These are phyloP conservation scores for Phaffomyces antillensis DNA, from an alignment of 805 yeast species.

Conservation along the genomic window DNA sequence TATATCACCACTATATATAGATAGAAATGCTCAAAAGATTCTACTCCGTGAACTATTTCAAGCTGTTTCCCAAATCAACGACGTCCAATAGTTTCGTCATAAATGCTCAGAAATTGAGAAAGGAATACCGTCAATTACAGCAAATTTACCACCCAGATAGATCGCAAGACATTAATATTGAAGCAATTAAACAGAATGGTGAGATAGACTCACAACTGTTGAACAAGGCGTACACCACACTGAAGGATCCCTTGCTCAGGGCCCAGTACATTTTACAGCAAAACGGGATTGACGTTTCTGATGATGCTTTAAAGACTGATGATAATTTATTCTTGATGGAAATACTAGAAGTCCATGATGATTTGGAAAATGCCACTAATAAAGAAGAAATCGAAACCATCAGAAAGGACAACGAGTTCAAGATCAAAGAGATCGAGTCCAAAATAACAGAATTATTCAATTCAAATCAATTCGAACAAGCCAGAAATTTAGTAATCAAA, in stretches of 20 bases:
- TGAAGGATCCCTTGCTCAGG: constrained; percentile 64
- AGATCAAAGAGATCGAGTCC: constrained; percentile 42
- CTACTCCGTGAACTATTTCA: constrained; percentile 36
- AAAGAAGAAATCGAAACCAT: constrained; percentile 52
- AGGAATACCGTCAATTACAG: constrained; percentile 72
- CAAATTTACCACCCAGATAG: constrained; percentile 78
- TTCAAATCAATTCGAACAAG: constrained; percentile 42
- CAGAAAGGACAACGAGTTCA: constrained; percentile 45
- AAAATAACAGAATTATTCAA: constrained; percentile 41
- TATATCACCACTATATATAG: constrained; percentile 2
- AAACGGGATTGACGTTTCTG: constrained; percentile 44
- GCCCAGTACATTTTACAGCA: constrained; percentile 50
- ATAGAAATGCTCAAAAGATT: constrained; percentile 1
- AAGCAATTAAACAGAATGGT: not conserved
- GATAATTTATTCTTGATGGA: constrained; percentile 61
- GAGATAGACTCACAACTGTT: constrained; percentile 33
- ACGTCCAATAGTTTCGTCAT: constrained; percentile 65
- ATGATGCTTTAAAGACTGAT: constrained; percentile 43
- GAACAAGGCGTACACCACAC: constrained; percentile 70
- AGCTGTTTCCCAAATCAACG: constrained; percentile 69
- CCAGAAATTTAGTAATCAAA: constrained; percentile 60
- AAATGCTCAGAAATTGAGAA: constrained; percentile 49
- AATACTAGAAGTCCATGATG: constrained; percentile 81
- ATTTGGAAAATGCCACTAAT: constrained; percentile 55
- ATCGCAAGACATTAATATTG: constrained; percentile 12